Evolutionary conservation across 2,329 filamentous ascomycete species (phyloP).

Genomic region (Trichoderma sp.): DNA sequence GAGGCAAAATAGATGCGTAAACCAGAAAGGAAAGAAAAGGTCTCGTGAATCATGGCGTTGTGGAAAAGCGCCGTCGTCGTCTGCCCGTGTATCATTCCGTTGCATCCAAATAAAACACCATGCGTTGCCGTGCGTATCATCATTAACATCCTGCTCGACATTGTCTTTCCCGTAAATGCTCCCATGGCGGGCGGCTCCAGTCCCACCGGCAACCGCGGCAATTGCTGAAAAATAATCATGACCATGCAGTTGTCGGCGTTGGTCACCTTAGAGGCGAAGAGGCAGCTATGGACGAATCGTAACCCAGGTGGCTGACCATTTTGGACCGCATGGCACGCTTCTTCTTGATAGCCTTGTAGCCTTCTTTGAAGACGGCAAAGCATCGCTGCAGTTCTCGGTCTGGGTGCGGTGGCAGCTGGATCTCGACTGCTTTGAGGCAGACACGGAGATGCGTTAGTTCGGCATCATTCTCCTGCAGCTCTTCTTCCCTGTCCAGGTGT

Average conservation of each 20-base stretch:
- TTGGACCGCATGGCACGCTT: slow-evolving; percentile 38
- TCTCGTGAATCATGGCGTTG: slow-evolving; percentile 9
- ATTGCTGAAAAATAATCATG: background rate
- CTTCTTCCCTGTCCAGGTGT: slow-evolving; percentile 46
- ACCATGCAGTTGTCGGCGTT: background rate
- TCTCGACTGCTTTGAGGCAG: slow-evolving; percentile 60
- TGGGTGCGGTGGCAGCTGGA: slow-evolving; percentile 50
- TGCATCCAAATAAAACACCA: slow-evolving; percentile 9
- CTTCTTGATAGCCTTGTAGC: slow-evolving; percentile 51
- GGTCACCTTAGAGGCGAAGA: slow-evolving; percentile 25
- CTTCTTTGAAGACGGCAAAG: slow-evolving; percentile 59
- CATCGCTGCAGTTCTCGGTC: slow-evolving; percentile 57
- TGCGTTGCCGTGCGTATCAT: slow-evolving; percentile 6
- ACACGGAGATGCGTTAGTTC: slow-evolving; percentile 61
- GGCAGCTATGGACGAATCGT: slow-evolving; percentile 28
- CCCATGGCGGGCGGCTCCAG: background rate
- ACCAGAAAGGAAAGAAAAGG: slow-evolving; percentile 4
- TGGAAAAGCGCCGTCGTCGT: slow-evolving; percentile 10
- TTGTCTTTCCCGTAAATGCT: background rate
- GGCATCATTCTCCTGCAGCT: slow-evolving; percentile 55
- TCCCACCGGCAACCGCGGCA: background rate
- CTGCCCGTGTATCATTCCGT: slow-evolving; percentile 8
- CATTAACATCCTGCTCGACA: background rate
- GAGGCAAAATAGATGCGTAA: background rate
- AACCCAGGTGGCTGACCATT: slow-evolving; percentile 29